Base-by-base conservation (phyloP, 805 yeast genomes). In the Ogataea naganishii region DNA sequence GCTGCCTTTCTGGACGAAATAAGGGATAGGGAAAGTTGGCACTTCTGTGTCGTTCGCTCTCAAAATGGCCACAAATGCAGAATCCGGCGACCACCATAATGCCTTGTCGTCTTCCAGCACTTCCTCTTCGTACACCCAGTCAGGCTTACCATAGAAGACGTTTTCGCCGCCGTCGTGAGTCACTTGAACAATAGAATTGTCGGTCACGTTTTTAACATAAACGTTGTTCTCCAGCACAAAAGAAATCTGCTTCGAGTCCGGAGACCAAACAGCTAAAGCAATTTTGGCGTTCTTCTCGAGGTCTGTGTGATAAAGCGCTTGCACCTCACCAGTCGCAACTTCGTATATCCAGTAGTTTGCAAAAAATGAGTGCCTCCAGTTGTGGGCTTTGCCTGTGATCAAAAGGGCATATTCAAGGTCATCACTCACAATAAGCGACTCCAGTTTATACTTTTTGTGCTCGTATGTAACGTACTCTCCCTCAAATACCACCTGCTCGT, bases 61-160 rank as follows among this genome's bases (percentile, higher is more conserved):
- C 41, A 81, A 53, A 37, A 71, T 79, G 0, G 85, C 68, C 25
- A 86, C 48, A 42, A 62, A 66, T n/a, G 67, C 58, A 9, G 89
- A 86, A 24, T 62, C 53, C 7, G 83, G 83, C 5, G 94, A 79
- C 95, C 95, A 86, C 94, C 94, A 85, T 27, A 84, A 41, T 1
- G 88, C 83, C 14, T 66, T 56, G 42, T 78, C 85, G 15, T 72
- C 67, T 20, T 72, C 74, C 31, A 81, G 66, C 1, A 85, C 92
- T 53, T 85, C 96, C 42, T 85, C 96, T 47, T 86, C 96, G 43
- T 85, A 85, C 6, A 84, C 94, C 96, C 96, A 85, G 48, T 85
- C 95, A 0, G 95, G 94, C 37, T 78, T 77, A 3, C 95, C 96
- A 48, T 86, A 80, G 56, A 85, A 84, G 6, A 83, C 62, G 38